Base-by-base conservation (phyloP, 139 green algal species). In the Volvox africanus region DNA sequence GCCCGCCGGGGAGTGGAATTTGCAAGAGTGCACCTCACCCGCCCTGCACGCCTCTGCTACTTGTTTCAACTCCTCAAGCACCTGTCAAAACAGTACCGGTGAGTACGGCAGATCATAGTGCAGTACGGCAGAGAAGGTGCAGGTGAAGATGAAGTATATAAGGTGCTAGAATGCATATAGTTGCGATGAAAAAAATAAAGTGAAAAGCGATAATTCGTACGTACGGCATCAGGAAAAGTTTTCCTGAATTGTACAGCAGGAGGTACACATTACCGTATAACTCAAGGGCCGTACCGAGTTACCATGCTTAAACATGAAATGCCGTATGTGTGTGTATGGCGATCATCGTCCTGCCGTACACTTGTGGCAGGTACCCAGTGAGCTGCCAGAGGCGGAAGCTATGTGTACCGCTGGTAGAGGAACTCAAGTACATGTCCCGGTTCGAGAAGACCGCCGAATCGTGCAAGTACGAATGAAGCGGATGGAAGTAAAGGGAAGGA, bases 41-140 rank as follows among this genome's bases (percentile, higher is more conserved):
- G 71, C 20, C 81, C 69, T 30, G 89, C 81, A 28, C 89, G 89
- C 21, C 81, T 92, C 80, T 92, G 89, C 89, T 92, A 92, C 89
- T 69, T 92, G 20, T 88, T 88, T 21, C 79, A 20, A 21, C 61
- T 92, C 67, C 61, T 92, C 16, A 88, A 61, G 0, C 36, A 88
- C 32, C 76, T 89, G 0, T 20, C 33, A 26, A 80, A 76, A 33
- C 69, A 85, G 61, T 86, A 79, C 80, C 87, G 35, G 89, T 92
- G 81, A 62, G 69, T 28, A 16, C 18, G 20, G 37, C 76, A 1
- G 44, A 55, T 55, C 44, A 55, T 55, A 5, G 44, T 55, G 9
- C 44, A 55, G 44, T 55, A 55, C 9, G 9, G 44, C 9, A 55
- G 5, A 55, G 44, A n/a, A n/a, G n/a, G n/a, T n/a, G n/a, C n/a